phyloP scores from a whole-genome alignment of 2,329 filamentous ascomycete genomes.

The Penicillium fuscoglaucum region DNA sequence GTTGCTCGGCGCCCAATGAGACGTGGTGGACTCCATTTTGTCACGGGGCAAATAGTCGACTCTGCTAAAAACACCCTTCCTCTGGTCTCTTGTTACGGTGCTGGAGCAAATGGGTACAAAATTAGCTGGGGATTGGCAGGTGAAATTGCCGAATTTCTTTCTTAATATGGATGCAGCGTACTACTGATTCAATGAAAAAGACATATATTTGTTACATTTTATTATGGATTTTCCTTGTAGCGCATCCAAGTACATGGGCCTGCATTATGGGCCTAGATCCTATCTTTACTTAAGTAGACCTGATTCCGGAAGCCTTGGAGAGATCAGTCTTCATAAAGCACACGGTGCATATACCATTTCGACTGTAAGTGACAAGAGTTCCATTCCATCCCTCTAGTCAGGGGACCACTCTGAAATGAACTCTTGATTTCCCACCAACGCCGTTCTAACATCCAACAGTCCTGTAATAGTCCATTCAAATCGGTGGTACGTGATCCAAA shows the following conservation, averaged over 20 bases:
- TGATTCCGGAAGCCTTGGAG: neutral
- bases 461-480: too few species aligned
- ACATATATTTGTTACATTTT: neutral
- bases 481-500: too few species aligned
- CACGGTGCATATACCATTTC: too few species aligned
- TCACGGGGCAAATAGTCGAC: neutral
- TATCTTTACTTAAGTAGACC: neutral
- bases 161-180: neutral
- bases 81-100: conserved; percentile 12
- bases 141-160: neutral
- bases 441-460: too few species aligned
- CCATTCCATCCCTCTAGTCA: too few species aligned
- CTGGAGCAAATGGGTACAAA: conserved; percentile 12
- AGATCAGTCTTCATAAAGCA: too few species aligned
- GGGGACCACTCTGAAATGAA: too few species aligned
- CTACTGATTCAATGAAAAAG: neutral
- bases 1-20: conserved; percentile 15
- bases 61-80: neutral
- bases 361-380: too few species aligned
- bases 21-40: conserved; percentile 3
- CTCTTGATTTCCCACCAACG: too few species aligned
- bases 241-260: neutral
- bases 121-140: conserved; percentile 14
- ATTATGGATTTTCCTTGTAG: neutral
- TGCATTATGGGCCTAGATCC: neutral